Evolutionary conservation across 345 rosid species (phyloP), one percentile per base, ranked within the genome.

Genomic region (Firmiana major): DNA sequence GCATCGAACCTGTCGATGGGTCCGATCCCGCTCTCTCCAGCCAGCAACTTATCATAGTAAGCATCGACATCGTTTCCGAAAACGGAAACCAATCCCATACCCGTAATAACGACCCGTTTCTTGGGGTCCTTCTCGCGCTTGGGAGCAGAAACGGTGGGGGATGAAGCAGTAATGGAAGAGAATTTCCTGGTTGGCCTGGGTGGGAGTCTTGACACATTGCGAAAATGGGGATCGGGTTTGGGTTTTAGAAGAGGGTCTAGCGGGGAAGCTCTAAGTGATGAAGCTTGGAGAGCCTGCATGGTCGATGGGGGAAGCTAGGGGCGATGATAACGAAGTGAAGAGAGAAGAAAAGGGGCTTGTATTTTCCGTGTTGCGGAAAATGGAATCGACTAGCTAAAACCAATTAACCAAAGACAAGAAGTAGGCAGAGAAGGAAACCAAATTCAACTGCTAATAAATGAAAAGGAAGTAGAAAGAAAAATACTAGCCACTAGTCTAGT

Each of bases 51-150:
- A 22, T 90, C 94, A 79, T 97, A 97, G 83, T 88, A 97, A 65
- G 75, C 81, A 80, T 97, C 98, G 4, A 88, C 97, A 43, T 97
- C 99, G 40, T 92, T 90, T 2, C 99, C 99, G 45, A 97, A 97
- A 0, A 94, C 99, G 46, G 99, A 97, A 43, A 97, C 98, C 75
- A 97, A 81, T 5, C 98, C 99, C 98, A 83, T 92, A 22, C 99
- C 99, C 1, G 99, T 97, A 62, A 97, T 90, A 5, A 97, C 99
- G 0, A 97, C 95, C 36, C 99, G 84, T 85, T 97, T 97, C 84
- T 90, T 94, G 31, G 98, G 97, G 90, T 97, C 97, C 19, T 84
- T 91, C 80, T 97, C 97, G 42, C 98, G 97, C 88, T 87, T 94
- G 26, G 99, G 98, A 16, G 98, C 85, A 40, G 97, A 85, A 11